A percentile compares a stretch with the other conserved stretches of the same genome.
phyloP scores from a whole-genome alignment of 129 eudicot species.

The Artemisia annua region DNA sequence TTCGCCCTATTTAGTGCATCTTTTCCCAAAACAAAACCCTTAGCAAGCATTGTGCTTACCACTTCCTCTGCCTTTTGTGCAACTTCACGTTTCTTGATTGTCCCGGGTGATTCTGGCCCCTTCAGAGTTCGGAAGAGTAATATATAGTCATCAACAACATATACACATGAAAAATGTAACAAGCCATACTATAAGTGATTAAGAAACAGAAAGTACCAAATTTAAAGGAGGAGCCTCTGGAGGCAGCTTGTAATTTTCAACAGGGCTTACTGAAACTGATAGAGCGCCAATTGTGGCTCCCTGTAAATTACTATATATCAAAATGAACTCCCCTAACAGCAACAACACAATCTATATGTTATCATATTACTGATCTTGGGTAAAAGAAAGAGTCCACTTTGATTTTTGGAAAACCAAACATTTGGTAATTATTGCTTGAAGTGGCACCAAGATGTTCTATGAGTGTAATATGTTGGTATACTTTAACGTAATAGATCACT shows the following conservation, averaged over 20 bases:
- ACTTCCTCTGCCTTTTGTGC: slow-evolving; percentile 68
- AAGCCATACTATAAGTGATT: neutral
- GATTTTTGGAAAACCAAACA: neutral
- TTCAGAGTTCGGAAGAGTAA: slow-evolving; percentile 17
- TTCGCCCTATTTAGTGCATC: slow-evolving; percentile 64
- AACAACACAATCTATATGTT: neutral
- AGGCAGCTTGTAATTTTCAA: slow-evolving; percentile 60
- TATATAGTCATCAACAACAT: neutral
- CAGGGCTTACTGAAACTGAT: slow-evolving; percentile 44
- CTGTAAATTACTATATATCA: slow-evolving; percentile 28
- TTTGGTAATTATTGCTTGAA: neutral
- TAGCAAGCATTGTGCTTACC: slow-evolving; percentile 80
- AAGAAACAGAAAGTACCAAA: slow-evolving; percentile 33
- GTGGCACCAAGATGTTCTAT: slow-evolving; percentile 6
- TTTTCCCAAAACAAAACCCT: slow-evolving; percentile 71
- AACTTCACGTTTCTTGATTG: slow-evolving; percentile 27
- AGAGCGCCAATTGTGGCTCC: slow-evolving; percentile 54
- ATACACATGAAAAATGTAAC: neutral
- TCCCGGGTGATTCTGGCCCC: slow-evolving; percentile 28
- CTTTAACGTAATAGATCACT: neutral
- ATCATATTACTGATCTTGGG: no score
- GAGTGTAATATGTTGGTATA: neutral
- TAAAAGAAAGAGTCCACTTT: neutral
- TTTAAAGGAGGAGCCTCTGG: slow-evolving; percentile 48
- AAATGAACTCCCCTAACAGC: neutral